A percentile compares a stretch with the other conserved stretches of the same genome.
phyloP scores from a whole-genome alignment of 2,329 filamentous ascomycete genomes.

The Periconia sp. region DNA sequence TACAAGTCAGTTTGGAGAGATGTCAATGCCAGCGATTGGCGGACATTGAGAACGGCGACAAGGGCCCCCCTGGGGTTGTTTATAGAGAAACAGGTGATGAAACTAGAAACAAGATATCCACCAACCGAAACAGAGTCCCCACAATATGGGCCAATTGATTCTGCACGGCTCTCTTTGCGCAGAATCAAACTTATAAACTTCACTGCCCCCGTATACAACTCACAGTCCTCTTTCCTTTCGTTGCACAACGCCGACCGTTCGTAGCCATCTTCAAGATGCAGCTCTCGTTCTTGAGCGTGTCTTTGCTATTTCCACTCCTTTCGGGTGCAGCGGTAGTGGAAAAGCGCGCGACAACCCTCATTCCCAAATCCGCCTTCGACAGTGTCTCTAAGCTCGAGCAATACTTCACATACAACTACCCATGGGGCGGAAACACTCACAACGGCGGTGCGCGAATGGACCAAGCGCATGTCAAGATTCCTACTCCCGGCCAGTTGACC shows the following conservation, averaged over 20 bases:
- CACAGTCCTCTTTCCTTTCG: neutral
- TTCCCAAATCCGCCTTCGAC: constrained; percentile 34
- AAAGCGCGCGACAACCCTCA: constrained; percentile 23
- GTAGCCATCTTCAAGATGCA: constrained; percentile 2
- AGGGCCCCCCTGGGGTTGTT: constrained; percentile 5
- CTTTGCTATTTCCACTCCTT: constrained; percentile 5
- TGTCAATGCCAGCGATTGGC: constrained; percentile 1
- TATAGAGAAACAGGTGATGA: constrained; percentile 3
- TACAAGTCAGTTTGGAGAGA: too few relatives aligned
- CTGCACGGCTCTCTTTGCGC: neutral
- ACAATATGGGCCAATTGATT: constrained; percentile 1
- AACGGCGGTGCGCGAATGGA: constrained; percentile 61
- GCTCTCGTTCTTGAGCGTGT: neutral
- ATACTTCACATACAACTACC: constrained; percentile 58
- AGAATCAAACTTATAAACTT: neutral
- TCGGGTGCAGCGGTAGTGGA: constrained; percentile 1
- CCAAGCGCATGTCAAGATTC: constrained; percentile 48
- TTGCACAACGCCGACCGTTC: neutral
- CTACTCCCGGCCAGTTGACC: constrained; percentile 44
- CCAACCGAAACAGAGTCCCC: constrained; percentile 4
- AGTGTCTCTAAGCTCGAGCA: constrained; percentile 33
- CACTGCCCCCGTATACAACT: neutral
- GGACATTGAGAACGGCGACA: neutral
- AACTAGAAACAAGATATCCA: constrained; percentile 2
- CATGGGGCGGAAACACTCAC: constrained; percentile 58